These are phyloP conservation scores for Fusarium pilosicola DNA, from an alignment of 2,329 filamentous ascomycete species.

Conservation along the genomic window DNA sequence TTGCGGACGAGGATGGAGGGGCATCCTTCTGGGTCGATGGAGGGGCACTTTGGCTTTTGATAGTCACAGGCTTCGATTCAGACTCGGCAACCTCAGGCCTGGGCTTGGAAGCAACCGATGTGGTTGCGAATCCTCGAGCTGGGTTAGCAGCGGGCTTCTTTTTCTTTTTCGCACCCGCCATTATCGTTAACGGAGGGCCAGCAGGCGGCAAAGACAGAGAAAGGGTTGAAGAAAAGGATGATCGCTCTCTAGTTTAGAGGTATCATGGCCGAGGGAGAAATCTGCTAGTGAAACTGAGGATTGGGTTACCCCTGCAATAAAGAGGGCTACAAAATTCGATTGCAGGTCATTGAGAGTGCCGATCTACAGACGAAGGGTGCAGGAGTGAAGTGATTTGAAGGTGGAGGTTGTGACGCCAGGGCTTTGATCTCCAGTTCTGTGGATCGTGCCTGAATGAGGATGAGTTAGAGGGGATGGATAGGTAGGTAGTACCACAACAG, in stretches of 20 bases:
- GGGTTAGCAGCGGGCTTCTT: conserved; percentile 90
- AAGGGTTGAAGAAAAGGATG: neutral
- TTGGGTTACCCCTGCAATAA: neutral
- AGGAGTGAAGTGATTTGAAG: conserved; percentile 13
- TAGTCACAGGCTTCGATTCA: conserved; percentile 42
- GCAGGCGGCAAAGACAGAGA: neutral
- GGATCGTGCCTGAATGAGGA: conserved; percentile 17
- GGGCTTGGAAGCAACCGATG: conserved; percentile 86
- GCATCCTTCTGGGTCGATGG: conserved; percentile 45
- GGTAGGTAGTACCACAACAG: neutral
- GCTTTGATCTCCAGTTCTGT: conserved; percentile 26
- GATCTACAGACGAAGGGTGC: conserved; percentile 14
- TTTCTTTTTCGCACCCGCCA: conserved; percentile 84
- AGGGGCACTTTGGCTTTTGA: conserved; percentile 45
- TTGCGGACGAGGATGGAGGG: conserved; percentile 43
- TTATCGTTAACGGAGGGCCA: conserved; percentile 49
- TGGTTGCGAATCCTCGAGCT: conserved; percentile 92
- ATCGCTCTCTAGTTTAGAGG: neutral
- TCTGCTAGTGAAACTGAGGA: neutral
- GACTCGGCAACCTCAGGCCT: conserved; percentile 67
- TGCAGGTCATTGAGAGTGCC: neutral
- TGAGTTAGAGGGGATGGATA: neutral
- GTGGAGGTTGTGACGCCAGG: conserved; percentile 40
- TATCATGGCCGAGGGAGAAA: conserved; percentile 5
- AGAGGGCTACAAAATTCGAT: neutral